Percentiles rank a stretch among this genome's conserved stretches.
phyloP scores from a whole-genome alignment of 179 eudicot genomes.

The Beta corolliflora region DNA sequence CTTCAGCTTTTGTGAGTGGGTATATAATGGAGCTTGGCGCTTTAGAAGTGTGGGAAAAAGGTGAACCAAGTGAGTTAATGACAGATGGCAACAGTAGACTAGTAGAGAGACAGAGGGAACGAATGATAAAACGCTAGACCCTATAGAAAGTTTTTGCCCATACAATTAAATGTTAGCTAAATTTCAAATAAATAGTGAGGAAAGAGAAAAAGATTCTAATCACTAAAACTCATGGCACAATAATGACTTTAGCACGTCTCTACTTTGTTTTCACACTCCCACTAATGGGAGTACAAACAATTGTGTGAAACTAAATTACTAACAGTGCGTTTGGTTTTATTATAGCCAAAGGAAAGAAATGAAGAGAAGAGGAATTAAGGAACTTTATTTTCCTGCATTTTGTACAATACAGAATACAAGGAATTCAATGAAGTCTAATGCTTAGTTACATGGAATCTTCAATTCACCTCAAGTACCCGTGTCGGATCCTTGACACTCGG shows the following conservation, averaged over 20 bases:
- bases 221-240: background rate
- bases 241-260: background rate
- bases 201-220: background rate
- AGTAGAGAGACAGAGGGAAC: constrained; percentile 7
- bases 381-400: no score
- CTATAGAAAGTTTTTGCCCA: no score
- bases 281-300: no score
- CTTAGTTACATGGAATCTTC: no score
- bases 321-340: no score
- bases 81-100: constrained; percentile 22
- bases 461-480: no score
- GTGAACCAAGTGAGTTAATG: constrained; percentile 12
- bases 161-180: background rate
- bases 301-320: no score
- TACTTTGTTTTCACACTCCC: background rate
- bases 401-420: no score
- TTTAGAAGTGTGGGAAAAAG: constrained; percentile 27
- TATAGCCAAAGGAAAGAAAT: no score
- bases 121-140: background rate
- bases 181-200: background rate
- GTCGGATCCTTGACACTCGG: no score
- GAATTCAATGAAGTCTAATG: no score
- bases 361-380: no score
- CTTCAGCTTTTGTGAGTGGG: background rate
- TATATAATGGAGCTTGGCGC: background rate